phyloP scores from a whole-genome alignment of 208 protist genomes.

The Trypanosoma brucei region DNA sequence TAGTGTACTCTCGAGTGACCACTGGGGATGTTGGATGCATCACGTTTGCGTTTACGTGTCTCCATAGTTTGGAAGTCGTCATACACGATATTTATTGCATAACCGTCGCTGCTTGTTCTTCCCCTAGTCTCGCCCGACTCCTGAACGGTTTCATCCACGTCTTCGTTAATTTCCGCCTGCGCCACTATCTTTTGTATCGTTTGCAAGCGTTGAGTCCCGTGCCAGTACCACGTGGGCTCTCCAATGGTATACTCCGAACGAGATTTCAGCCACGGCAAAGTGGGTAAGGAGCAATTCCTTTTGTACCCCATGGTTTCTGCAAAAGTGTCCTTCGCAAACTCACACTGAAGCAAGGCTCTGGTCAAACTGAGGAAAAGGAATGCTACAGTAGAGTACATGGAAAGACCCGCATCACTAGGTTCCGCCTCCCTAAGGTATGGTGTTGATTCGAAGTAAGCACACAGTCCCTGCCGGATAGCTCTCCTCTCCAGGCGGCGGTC shows the following conservation, averaged over 20 bases:
- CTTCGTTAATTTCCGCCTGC: too few species aligned
- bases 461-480: constrained; percentile 18
- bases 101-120: neutral
- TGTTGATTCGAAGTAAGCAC: constrained; percentile 22
- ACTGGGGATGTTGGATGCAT: neutral
- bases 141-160: too few species aligned
- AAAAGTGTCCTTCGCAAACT: neutral
- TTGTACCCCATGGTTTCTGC: neutral
- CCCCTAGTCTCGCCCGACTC: neutral
- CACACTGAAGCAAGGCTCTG: constrained; percentile 17
- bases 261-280: constrained; percentile 17
- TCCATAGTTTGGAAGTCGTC: neutral
- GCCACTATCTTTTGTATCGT: too few species aligned
- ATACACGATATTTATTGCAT: constrained; percentile 12
- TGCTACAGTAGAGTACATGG: constrained; percentile 21
- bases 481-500: constrained; percentile 20
- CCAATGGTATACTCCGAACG: constrained; percentile 1
- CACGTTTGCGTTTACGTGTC: constrained; percentile 1
- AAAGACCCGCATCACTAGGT: neutral
- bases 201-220: constrained; percentile 1
- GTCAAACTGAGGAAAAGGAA: constrained; percentile 20
- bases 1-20: too few species aligned
- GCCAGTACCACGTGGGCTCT: constrained; percentile 17
- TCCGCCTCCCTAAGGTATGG: constrained; percentile 18
- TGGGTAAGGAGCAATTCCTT: neutral